A percentile compares a stretch with the other conserved stretches of the same genome.
Conservation (phyloP, 768 basidiomycete genomes). For the Mycena venus region DNA sequence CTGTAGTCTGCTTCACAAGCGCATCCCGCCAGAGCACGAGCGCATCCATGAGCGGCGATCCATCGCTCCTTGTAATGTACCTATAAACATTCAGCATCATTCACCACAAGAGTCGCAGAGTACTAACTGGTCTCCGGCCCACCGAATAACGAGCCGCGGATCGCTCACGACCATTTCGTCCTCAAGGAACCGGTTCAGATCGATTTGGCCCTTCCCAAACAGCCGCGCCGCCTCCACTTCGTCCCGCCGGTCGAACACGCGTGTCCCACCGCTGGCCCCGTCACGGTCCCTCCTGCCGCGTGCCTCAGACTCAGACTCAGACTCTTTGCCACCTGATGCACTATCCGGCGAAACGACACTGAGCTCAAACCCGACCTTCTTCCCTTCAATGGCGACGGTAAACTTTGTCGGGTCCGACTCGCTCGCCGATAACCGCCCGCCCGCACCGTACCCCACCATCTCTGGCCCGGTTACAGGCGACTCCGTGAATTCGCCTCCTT, state of each 20-base stretch:
- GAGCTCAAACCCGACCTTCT: slow-evolving; percentile 78
- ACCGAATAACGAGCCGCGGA: slow-evolving; percentile 79
- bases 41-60: slow-evolving; percentile 81
- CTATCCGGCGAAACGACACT: slow-evolving; percentile 63
- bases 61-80: slow-evolving; percentile 84
- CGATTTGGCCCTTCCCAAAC: slow-evolving; percentile 75
- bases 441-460: slow-evolving; percentile 55
- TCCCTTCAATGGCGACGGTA: slow-evolving; percentile 72
- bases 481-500: slow-evolving; percentile 61
- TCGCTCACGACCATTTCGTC: slow-evolving; percentile 73
- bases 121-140: slow-evolving; percentile 75
- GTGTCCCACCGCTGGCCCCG: slow-evolving; percentile 33
- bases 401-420: slow-evolving; percentile 74
- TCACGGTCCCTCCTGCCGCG: slow-evolving; percentile 42
- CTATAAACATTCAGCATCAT: slow-evolving; percentile 47
- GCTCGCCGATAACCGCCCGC: slow-evolving; percentile 71
- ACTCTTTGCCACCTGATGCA: slow-evolving; percentile 28
- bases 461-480: slow-evolving; percentile 43
- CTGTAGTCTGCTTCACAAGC: slow-evolving; percentile 44
- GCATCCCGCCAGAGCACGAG: slow-evolving; percentile 77
- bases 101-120: background rate
- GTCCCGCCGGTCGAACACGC: slow-evolving; percentile 51
- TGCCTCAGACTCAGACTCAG: slow-evolving; percentile 30
- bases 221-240: slow-evolving; percentile 66
- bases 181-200: slow-evolving; percentile 74